phyloP scores from a whole-genome alignment of 1,284 basidiomycete species.

The Cystobasidium pallidum region DNA sequence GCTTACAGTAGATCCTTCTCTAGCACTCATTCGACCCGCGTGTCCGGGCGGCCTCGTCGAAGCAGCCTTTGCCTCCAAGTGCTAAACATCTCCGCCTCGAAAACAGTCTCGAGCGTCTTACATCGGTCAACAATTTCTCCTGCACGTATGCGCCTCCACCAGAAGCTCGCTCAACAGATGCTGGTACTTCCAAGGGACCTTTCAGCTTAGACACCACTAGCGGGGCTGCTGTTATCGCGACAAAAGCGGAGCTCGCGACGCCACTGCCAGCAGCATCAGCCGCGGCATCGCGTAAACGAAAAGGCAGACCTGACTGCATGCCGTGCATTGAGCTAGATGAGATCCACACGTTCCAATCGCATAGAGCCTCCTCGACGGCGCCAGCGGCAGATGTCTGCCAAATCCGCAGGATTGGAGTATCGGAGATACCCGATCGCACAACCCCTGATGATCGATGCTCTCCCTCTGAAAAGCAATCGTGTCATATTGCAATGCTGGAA shows the following conservation, averaged over 20 bases:
- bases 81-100: slow-evolving; percentile 2
- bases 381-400: not conserved
- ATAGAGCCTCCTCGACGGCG: not conserved
- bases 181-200: not conserved
- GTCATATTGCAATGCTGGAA: not conserved
- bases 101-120: not conserved
- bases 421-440: not conserved
- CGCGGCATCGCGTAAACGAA: not conserved
- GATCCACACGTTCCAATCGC: not conserved
- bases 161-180: not conserved
- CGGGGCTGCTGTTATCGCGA: not conserved
- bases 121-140: too few species aligned
- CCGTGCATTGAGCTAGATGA: not conserved
- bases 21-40: slow-evolving; percentile 11
- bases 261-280: slow-evolving; percentile 3
- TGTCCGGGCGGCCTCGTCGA: not conserved
- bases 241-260: not conserved
- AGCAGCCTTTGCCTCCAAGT: not conserved
- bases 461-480: not conserved
- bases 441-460: not conserved
- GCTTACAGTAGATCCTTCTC: not conserved
- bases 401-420: not conserved
- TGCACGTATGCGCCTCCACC: not conserved
- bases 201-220: not conserved
- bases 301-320: slow-evolving; percentile 8